These are phyloP conservation scores for Tuber aestivum DNA, from an alignment of 495 filamentous ascomycete species.

Conservation along the genomic window DNA sequence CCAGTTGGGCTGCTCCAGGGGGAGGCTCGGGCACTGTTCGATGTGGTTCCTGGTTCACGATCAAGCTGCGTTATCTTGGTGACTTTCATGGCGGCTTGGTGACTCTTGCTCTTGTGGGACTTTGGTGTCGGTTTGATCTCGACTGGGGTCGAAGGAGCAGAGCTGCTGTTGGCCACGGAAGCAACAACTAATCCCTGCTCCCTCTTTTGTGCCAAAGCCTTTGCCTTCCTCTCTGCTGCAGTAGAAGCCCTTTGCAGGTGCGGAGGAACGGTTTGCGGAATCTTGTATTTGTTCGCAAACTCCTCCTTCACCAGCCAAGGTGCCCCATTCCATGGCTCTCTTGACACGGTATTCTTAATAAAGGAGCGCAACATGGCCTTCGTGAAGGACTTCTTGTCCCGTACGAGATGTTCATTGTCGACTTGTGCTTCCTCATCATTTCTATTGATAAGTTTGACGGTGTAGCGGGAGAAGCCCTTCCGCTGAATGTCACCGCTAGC, in stretches of 20 bases:
- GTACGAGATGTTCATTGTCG: conserved; percentile 73
- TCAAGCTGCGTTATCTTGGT: conserved; percentile 46
- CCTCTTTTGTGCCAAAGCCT: conserved; percentile 49
- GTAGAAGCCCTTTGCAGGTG: conserved; percentile 75
- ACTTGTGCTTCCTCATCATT: conserved; percentile 69
- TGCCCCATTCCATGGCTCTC: conserved; percentile 88
- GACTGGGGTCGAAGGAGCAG: conserved; percentile 56
- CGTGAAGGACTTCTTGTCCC: conserved; percentile 88
- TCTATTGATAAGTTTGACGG: conserved; percentile 65
- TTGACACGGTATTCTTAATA: conserved; percentile 85
- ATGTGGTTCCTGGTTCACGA: conserved; percentile 47
- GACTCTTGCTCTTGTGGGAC: conserved; percentile 61
- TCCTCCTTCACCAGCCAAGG: conserved; percentile 91
- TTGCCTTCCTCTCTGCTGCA: conserved; percentile 66
- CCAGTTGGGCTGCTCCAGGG: conserved; percentile 41
- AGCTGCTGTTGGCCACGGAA: conserved; percentile 47
- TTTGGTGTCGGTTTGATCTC: conserved; percentile 78
- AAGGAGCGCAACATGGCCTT: conserved; percentile 91
- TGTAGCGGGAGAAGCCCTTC: conserved; percentile 66
- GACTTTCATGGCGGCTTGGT: conserved; percentile 43
- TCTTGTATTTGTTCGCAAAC: conserved; percentile 75
- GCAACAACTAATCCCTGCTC: conserved; percentile 47
- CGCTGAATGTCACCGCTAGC: conserved; percentile 41
- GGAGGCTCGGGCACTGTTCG: conserved; percentile 37
- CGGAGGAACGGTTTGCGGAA: conserved; percentile 74